Evolutionary conservation across 768 basidiomycete species (phyloP).

Genomic region (Candolleomyces eurysporus): DNA sequence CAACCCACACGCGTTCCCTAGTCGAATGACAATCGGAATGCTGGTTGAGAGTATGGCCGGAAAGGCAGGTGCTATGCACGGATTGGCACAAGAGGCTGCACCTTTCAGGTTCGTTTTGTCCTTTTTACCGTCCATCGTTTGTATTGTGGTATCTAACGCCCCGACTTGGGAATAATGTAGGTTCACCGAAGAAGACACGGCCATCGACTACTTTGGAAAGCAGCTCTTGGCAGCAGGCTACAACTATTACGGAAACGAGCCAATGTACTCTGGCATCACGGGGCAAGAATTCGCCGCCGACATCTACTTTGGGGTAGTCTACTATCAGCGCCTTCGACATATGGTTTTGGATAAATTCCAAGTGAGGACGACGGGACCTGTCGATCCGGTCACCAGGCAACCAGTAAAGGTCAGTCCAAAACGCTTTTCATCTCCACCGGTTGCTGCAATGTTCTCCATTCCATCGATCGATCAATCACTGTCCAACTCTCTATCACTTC

Average conservation of each 20-base stretch:
- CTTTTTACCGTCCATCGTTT: conserved; percentile 5
- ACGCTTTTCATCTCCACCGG: background rate
- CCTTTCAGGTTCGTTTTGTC: conserved; percentile 80
- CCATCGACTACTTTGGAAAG: conserved; percentile 95
- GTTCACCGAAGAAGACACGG: conserved; percentile 96
- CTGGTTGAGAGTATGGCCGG: conserved; percentile 99
- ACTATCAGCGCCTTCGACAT: conserved; percentile 97
- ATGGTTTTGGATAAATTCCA: conserved; percentile 99
- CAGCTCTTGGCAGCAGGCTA: conserved; percentile 93
- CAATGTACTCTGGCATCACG: conserved; percentile 99
- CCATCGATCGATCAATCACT: background rate
- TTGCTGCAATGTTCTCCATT: background rate
- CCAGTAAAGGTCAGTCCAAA: conserved; percentile 79
- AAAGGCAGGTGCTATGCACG: conserved; percentile 99
- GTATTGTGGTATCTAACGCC: conserved; percentile 5
- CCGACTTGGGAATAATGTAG: conserved; percentile 35
- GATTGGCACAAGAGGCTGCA: conserved; percentile 96
- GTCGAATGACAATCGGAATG: conserved; percentile 99
- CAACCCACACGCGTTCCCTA: conserved; percentile 99
- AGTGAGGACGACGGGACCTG: conserved; percentile 96
- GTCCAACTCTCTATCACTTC: background rate
- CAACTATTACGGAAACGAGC: conserved; percentile 99
- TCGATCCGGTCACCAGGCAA: conserved; percentile 93
- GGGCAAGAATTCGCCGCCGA: conserved; percentile 98
- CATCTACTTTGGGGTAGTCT: conserved; percentile 97